Evolutionary conservation across 768 basidiomycete species (phyloP).

Genomic region (Suillus bovinus): DNA sequence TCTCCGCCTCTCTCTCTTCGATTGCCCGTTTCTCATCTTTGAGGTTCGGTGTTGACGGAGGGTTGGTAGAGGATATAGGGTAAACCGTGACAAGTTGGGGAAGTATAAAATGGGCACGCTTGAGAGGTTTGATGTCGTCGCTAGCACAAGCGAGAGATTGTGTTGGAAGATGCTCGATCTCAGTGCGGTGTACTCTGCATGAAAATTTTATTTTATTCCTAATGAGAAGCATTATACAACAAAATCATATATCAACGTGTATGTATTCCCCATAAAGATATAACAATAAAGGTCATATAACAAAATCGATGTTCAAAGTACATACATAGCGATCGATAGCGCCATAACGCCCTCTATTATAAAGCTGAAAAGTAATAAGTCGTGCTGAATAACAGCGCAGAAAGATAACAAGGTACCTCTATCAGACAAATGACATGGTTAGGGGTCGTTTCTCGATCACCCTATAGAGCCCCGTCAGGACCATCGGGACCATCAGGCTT

Average conservation of each 20-base stretch:
- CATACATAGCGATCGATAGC: not conserved
- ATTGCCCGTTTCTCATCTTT: conserved; percentile 83
- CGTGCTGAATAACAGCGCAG: not conserved
- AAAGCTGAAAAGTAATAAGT: not conserved
- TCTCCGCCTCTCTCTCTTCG: conserved; percentile 71
- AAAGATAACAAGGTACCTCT: not conserved
- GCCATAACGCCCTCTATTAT: not conserved
- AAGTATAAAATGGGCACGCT: conserved; percentile 89
- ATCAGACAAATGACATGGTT: not conserved
- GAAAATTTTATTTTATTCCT: too few relatives aligned
- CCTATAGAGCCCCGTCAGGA: not conserved
- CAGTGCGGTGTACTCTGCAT: too few relatives aligned
- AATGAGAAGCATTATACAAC: not conserved
- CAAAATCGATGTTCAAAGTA: not conserved
- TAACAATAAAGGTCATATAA: not conserved
- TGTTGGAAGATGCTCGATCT: too few relatives aligned
- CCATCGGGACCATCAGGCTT: not conserved
- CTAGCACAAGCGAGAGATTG: conserved; percentile 25
- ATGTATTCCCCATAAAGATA: not conserved
- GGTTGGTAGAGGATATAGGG: conserved; percentile 82
- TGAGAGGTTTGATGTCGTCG: conserved; percentile 66
- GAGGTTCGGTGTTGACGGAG: conserved; percentile 77
- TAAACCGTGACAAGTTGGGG: conserved; percentile 86
- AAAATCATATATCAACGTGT: not conserved
- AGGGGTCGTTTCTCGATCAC: not conserved